Evolutionary conservation across 345 rosid species (phyloP).

Genomic region (Salix exigua): DNA sequence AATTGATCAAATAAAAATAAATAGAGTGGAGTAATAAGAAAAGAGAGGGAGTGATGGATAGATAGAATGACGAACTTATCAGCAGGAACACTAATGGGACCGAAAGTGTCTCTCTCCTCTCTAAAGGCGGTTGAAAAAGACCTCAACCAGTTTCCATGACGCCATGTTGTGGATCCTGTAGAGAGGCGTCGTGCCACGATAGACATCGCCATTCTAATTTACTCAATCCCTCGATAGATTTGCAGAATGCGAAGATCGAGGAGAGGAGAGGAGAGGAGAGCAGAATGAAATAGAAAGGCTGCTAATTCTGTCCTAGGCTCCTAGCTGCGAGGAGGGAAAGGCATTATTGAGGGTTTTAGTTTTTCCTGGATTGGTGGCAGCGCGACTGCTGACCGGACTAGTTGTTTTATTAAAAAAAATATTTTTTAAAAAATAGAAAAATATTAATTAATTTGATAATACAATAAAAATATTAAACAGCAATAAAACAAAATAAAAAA

Average conservation of each 20-base stretch:
- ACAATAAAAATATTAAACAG: too few relatives aligned
- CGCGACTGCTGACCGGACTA: too few relatives aligned
- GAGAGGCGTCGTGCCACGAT: slow-evolving; percentile 60
- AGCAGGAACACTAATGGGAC: slow-evolving; percentile 79
- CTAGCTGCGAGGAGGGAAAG: too few relatives aligned
- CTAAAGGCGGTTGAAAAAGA: slow-evolving; percentile 60
- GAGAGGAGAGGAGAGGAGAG: background rate
- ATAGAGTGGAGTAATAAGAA: background rate
- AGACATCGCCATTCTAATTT: slow-evolving; percentile 49
- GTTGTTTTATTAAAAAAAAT: too few relatives aligned
- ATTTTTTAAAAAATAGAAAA: too few relatives aligned
- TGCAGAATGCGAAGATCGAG: background rate
- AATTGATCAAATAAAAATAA: background rate
- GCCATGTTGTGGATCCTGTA: slow-evolving; percentile 36
- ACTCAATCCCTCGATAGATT: background rate
- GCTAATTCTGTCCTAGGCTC: too few relatives aligned
- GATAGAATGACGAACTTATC: slow-evolving; percentile 53
- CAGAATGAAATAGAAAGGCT: background rate
- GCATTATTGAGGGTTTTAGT: background rate
- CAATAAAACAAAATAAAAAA: too few relatives aligned
- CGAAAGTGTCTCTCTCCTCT: slow-evolving; percentile 89
- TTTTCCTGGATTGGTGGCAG: too few relatives aligned
- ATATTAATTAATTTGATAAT: too few relatives aligned
- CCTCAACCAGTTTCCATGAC: slow-evolving; percentile 48
- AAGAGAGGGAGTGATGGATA: background rate